Percentiles rank a stretch among this genome's conserved stretches.
Evolutionary conservation across 2,329 filamentous ascomycete genomes (phyloP).

Genomic region (Apiospora aurea): DNA sequence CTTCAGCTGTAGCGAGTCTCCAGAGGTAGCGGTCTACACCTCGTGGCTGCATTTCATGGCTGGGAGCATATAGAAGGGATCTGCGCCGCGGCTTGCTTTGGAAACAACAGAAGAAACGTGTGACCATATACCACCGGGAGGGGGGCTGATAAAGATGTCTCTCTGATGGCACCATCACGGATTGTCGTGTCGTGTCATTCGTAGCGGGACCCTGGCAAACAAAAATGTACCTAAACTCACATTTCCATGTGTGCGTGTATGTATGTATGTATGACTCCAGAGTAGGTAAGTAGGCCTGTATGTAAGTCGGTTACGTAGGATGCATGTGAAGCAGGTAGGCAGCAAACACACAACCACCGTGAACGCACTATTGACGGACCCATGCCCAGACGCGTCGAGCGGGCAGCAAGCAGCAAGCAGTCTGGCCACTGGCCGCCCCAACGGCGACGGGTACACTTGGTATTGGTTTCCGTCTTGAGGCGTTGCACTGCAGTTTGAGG

Average conservation of each 20-base stretch:
- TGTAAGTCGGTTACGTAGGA: neutral
- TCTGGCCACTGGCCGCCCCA: neutral
- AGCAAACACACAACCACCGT: slow-evolving; percentile 2
- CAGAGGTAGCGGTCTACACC: neutral
- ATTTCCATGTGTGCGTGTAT: neutral
- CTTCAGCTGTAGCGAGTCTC: neutral
- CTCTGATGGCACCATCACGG: neutral
- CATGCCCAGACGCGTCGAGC: neutral
- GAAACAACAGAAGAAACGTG: slow-evolving; percentile 9
- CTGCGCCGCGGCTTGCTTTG: neutral
- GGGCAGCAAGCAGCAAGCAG: neutral
- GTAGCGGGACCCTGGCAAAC: neutral
- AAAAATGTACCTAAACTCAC: neutral
- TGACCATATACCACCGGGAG: neutral
- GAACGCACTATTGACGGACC: neutral
- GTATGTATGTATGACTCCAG: neutral
- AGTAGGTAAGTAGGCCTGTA: neutral
- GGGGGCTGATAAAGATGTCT: neutral
- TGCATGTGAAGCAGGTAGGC: neutral
- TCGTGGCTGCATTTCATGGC: slow-evolving; percentile 8
- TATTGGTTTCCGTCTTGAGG: neutral
- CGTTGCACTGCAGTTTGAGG: slow-evolving; percentile 8
- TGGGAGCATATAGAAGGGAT: neutral
- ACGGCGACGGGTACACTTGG: neutral
- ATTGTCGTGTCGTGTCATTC: slow-evolving; percentile 9